Evolutionary conservation across 1,284 basidiomycete species (phyloP).

Genomic region (Ceratobasidium sp.): DNA sequence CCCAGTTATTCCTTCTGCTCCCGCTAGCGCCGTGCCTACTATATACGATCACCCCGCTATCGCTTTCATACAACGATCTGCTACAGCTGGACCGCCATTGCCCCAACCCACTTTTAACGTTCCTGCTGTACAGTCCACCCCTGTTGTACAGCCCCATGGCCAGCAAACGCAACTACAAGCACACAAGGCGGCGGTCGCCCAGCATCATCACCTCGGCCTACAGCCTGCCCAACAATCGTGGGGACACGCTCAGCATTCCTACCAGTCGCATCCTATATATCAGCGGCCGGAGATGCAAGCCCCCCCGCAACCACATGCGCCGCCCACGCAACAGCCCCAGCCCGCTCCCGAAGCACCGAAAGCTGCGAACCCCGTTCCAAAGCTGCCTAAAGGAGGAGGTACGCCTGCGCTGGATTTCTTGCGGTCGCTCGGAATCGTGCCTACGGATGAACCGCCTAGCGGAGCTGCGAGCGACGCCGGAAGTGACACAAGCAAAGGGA

Average conservation of each 20-base stretch:
- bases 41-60: neutral
- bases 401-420: slow-evolving; percentile 34
- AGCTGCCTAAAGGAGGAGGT: slow-evolving; percentile 4
- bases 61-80: neutral
- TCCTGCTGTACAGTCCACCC: neutral
- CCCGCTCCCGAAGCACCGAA: neutral
- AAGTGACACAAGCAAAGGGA: slow-evolving; percentile 2
- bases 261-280: slow-evolving; percentile 1
- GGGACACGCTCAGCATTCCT: neutral
- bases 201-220: neutral
- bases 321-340: neutral
- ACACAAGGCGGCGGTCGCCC: neutral
- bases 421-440: slow-evolving; percentile 7
- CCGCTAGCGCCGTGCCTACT: neutral
- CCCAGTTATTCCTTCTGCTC: neutral
- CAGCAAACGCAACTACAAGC: neutral
- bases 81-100: neutral
- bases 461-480: neutral
- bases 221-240: neutral
- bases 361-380: neutral
- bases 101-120: neutral
- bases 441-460: neutral
- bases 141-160: neutral
- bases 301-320: neutral
- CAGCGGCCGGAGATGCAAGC: neutral